Conservation (phyloP, 2,329 filamentous ascomycete species). For the Atkinsonella hypoxylon region DNA sequence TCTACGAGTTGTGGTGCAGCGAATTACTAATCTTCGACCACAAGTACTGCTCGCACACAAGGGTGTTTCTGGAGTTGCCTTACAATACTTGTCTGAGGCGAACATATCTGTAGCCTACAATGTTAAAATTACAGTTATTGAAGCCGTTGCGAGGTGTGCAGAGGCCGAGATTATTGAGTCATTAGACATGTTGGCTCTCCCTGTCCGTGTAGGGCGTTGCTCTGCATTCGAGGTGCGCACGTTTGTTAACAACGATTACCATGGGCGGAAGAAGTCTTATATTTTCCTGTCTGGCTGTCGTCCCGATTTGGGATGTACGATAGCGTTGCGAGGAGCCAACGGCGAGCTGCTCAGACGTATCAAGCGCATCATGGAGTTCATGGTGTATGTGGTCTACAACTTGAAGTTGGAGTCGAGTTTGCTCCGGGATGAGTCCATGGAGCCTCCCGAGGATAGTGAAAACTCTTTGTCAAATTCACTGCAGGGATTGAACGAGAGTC, state of each 20-base stretch:
- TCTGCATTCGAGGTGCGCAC: constrained; percentile 92
- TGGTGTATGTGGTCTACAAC: constrained; percentile 98
- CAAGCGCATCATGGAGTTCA: constrained; percentile 93
- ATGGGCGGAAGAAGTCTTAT: constrained; percentile 79
- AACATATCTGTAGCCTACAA: constrained; percentile 93
- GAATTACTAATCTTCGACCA: constrained; percentile 76
- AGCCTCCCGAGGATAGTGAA: constrained; percentile 56
- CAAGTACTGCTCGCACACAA: constrained; percentile 86
- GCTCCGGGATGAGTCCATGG: constrained; percentile 83
- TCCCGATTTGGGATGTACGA: constrained; percentile 85
- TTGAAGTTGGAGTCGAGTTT: constrained; percentile 90
- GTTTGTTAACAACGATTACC: constrained; percentile 66
- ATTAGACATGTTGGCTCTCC: constrained; percentile 74
- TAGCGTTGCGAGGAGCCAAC: constrained; percentile 74
- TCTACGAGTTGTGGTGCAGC: constrained; percentile 77
- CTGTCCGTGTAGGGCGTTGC: constrained; percentile 64
- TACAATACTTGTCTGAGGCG: constrained; percentile 77
- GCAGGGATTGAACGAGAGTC: constrained; percentile 28
- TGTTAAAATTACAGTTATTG: constrained; percentile 90
- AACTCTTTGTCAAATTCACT: constrained; percentile 26
- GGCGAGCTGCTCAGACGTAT: constrained; percentile 60
- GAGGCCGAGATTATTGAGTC: constrained; percentile 90
- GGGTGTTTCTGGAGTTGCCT: constrained; percentile 79
- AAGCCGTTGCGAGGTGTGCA: constrained; percentile 85
- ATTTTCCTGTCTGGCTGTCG: constrained; percentile 88